Base-by-base conservation (phyloP, 2,329 filamentous ascomycete species). In the Curvularia verruculosa region DNA sequence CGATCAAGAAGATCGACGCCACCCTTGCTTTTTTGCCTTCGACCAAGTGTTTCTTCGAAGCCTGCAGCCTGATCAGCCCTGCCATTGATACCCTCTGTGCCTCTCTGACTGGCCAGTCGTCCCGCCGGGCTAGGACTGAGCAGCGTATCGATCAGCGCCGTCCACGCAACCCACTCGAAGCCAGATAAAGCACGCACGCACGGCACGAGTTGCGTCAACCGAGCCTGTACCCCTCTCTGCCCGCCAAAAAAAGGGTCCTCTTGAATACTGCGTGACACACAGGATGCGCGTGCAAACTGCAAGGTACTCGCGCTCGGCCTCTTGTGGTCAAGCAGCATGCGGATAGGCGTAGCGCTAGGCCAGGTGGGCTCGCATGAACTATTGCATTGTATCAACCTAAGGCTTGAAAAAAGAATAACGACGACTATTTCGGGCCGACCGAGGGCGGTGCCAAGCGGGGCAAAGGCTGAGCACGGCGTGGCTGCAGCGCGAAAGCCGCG, bases 61-160 rank as follows among this genome's bases (percentile, higher is more conserved):
- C 65, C 64, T 69, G 62, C 52, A 67, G 68, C 65, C 64, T 69
- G 71, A 73, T 71, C 70, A 68, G 69, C 69, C 72, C 67, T 73
- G 72, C 65, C 66, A 69, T 64, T 49, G 63, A 70, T 62, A 65
- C 60, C 54, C 50, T 56, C 29, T 58, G 24, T 40, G 31, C 49
- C 52, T 28, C 56, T 60, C 43, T 71, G 69, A 71, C 52, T 74
- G 71, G 70, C 7, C 34, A 52, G 18, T 24, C 29, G 5, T 34
- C 49, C 48, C 56, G 48, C 56, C 52, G 49, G 48, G 40, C 54
- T 53, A 47, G 57, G 28, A 63, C 59, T 58, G 40, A 49, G 49
- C 44, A 62, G 57, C 53, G 43, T 46, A 59, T 66, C 44, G 60
- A 69, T 68, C 67, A 59, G 64, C 62, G 56, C 55, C 52, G 56